phyloP scores from a whole-genome alignment of 768 basidiomycete genomes.

The Serpula lacrymans region DNA sequence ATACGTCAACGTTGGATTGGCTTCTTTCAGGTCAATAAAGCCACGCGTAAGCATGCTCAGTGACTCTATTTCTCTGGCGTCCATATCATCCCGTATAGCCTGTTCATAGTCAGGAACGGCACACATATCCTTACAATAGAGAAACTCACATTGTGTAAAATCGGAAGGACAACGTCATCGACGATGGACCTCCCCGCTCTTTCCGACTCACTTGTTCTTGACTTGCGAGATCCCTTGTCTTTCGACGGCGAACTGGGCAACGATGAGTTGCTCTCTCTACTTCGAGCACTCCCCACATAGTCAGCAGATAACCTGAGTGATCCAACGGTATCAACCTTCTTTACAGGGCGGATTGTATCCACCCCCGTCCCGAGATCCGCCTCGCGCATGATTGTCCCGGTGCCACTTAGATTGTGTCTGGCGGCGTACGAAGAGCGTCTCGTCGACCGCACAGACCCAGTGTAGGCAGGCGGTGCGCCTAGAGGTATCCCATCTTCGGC shows the following conservation, averaged over 20 bases:
- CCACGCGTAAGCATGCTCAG: constrained; percentile 87
- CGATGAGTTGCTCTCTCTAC: constrained; percentile 45
- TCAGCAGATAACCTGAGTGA: constrained; percentile 77
- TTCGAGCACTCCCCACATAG: constrained; percentile 69
- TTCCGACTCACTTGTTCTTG: constrained; percentile 51
- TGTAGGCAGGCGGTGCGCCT: constrained; percentile 74
- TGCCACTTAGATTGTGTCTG: constrained; percentile 54
- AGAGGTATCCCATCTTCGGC: constrained; percentile 30
- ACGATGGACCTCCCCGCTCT: constrained; percentile 69
- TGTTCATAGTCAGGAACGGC: constrained; percentile 24
- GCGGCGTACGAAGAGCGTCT: constrained; percentile 79
- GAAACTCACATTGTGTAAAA: constrained; percentile 62
- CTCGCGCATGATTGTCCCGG: constrained; percentile 73
- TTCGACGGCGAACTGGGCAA: constrained; percentile 41
- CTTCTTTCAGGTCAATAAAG: constrained; percentile 79
- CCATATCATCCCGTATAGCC: constrained; percentile 82
- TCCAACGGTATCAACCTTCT: constrained; percentile 80
- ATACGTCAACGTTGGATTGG: constrained; percentile 84
- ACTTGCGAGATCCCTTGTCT: constrained; percentile 38
- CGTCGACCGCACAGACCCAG: constrained; percentile 57
- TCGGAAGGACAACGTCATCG: constrained; percentile 81
- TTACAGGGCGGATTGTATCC: constrained; percentile 90
- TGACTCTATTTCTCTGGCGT: constrained; percentile 83
- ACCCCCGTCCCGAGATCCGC: constrained; percentile 86
- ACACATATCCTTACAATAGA: background rate